Evolutionary conservation across 73 alveolate species (phyloP), one percentile per base, ranked within the genome.

Genomic region (Stentor coeruleus): DNA sequence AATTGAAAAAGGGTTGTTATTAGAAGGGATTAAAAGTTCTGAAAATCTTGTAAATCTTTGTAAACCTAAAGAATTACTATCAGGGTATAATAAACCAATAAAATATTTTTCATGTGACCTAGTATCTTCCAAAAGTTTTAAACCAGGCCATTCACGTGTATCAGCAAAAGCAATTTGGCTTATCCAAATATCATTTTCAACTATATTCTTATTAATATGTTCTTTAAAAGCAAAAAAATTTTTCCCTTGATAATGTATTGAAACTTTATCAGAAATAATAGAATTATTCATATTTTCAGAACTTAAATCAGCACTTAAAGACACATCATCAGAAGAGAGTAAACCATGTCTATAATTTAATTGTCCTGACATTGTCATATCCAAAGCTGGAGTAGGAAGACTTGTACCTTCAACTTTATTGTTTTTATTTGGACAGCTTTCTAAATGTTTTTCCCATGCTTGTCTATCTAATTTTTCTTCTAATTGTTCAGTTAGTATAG

Each of bases 381-480:
- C 79, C 20, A 66, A 15, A 20, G 79, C 79, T 66, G 79, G 79
- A 0, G 37, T 15, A 28, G 79, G 79, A 11, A 31, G 79, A 49
- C 20, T 20, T 49, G 20, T 11, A 1, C 49, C 39, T 66, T 20
- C 39, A 26, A 20, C 11, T 66, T 31, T 20, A 33, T 20, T 20
- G 15, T 26, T 40, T 66, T 40, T 20, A 66, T 66, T 66, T 20
- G 79, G 79, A 2, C 79, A 66, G 79, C 0, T 11, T 1, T 66
- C n/a, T 2, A 66, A 33, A 31, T 66, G 79, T 26, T 40, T 0
- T 0, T 33, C 42, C 42, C 36, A 66, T 20, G 42, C 39, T 0
- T 1, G 20, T 20, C 37, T 66, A 28, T 66, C 79, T 1, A 20
- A n/a, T n/a, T n/a, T n/a, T n/a, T n/a, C n/a, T n/a, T n/a, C n/a